Base-by-base conservation (phyloP, 202 grass and related monocot species). In the Schoenoplectus tabernaemontani region DNA sequence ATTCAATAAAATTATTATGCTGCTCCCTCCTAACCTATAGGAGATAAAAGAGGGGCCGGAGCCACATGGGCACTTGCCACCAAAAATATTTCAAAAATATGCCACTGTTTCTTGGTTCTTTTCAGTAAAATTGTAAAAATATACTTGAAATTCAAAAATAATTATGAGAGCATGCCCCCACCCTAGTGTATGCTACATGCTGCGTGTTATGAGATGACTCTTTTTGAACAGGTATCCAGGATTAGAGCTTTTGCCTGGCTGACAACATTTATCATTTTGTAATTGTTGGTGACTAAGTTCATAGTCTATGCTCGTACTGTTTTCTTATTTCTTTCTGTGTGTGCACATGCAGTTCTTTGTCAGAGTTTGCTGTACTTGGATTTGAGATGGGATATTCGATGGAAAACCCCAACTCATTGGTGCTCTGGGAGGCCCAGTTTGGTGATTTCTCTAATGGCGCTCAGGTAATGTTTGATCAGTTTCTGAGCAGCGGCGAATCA, bases 331-430 rank as follows among this genome's bases (percentile, higher is more conserved):
- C 15, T 41, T 43, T 65, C 7, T 65, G 62, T 22, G 22, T 71
- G 20, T 71, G 67, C 48, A 10, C 48, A 4, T 88, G 56, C 93
- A 97, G 93, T 89, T 97, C 93, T 66, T 87, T 97, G 64, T 97
- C 93, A 79, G 93, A 97, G 80, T 97, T 97, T 86, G 93, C 93
- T 80, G 93, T 97, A 69, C 83, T 97, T 86, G 93, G 93, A 26
- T 97, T 91, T 87, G 93, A 97, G 82, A 76, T 93, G 93, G 93
- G 93, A 59, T 97, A 97, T 74, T 93, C 90, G n/a, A 97, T 97
- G 93, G 93, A 97, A 80, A 97, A 97, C 78, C 93, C 93, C 30
- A 97, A 97, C 82, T 97, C 93, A 47, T 70, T 97, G 64, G 88
- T 97, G 19, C 77, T 97, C 50, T 97, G 93, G 93, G 93, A 97